phyloP scores from a whole-genome alignment of 164 flowering plant genomes.

The Tetracentron sinense region DNA sequence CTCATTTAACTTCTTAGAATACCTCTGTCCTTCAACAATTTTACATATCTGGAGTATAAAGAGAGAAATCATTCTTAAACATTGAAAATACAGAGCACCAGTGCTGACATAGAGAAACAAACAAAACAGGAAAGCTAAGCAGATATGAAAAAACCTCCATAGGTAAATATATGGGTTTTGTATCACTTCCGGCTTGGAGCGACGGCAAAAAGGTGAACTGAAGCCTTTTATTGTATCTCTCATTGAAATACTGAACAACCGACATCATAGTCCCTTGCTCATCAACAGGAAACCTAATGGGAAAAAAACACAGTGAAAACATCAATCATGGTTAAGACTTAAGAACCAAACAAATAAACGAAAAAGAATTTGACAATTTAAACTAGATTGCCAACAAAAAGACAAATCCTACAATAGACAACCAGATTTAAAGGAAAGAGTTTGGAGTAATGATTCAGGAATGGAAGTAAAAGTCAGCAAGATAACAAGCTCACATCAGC shows the following conservation, averaged over 20 bases:
- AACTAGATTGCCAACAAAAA: too few relatives aligned
- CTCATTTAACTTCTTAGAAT: slow-evolving; percentile 56
- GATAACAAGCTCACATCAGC: slow-evolving; percentile 19
- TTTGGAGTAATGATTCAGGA: too few relatives aligned
- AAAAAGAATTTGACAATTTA: too few relatives aligned
- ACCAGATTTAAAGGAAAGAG: too few relatives aligned
- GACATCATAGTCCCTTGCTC: slow-evolving; percentile 14
- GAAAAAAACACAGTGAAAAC: neutral
- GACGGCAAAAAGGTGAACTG: slow-evolving; percentile 21
- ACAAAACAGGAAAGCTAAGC: neutral
- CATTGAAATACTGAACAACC: slow-evolving; percentile 25
- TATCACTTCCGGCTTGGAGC: slow-evolving; percentile 31
- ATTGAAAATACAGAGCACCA: neutral
- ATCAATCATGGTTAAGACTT: neutral
- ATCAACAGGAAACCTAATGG: slow-evolving; percentile 25
- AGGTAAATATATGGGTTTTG: slow-evolving; percentile 23
- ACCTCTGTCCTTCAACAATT: slow-evolving; percentile 62
- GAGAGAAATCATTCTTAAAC: neutral
- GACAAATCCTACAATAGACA: too few relatives aligned
- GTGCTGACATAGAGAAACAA: neutral
- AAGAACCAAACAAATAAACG: too few relatives aligned
- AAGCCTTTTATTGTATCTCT: slow-evolving; percentile 19
- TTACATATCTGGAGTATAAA: slow-evolving; percentile 41
- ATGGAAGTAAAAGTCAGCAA: too few relatives aligned
- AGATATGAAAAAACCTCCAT: slow-evolving; percentile 27